Percentiles rank a stretch among this genome's conserved stretches.
These are phyloP conservation scores for Aspergillus persii DNA, from an alignment of 2,329 filamentous ascomycete species.

Conservation along the genomic window DNA sequence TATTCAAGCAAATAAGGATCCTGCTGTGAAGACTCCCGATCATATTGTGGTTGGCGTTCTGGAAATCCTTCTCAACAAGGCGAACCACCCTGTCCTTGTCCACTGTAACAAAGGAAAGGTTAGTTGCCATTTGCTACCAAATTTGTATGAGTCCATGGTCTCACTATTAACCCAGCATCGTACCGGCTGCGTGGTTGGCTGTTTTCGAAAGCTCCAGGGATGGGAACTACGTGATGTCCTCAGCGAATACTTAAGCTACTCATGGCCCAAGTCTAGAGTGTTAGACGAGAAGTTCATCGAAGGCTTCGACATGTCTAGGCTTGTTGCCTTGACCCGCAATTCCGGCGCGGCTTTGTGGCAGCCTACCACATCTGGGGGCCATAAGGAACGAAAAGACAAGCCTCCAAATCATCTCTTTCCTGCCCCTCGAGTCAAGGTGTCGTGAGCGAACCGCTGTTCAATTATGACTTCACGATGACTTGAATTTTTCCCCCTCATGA, in stretches of 20 bases:
- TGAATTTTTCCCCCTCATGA: background rate
- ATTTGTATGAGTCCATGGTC: background rate
- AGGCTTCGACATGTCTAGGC: conserved; percentile 22
- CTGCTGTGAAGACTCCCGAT: conserved; percentile 60
- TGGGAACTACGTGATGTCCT: conserved; percentile 64
- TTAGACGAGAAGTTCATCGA: conserved; percentile 30
- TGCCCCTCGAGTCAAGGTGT: conserved; percentile 1
- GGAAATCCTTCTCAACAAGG: conserved; percentile 65
- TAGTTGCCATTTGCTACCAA: conserved; percentile 19
- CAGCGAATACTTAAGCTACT: conserved; percentile 69
- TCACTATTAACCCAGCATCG: conserved; percentile 60
- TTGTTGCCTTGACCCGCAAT: conserved; percentile 17
- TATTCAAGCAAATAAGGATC: conserved; percentile 85
- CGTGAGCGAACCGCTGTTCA: background rate
- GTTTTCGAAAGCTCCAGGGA: conserved; percentile 70
- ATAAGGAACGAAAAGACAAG: conserved; percentile 5
- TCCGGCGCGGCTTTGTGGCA: conserved; percentile 19
- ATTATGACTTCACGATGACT: background rate
- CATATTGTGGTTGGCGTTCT: conserved; percentile 70
- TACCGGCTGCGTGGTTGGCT: conserved; percentile 83
- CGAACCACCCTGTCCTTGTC: conserved; percentile 76
- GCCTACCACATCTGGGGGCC: conserved; percentile 4
- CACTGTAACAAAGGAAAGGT: conserved; percentile 92
- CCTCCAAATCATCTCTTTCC: conserved; percentile 6
- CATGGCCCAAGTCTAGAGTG: conserved; percentile 49